Conservation (phyloP, 345 rosid species). For the Melaleuca quinquenervia region DNA sequence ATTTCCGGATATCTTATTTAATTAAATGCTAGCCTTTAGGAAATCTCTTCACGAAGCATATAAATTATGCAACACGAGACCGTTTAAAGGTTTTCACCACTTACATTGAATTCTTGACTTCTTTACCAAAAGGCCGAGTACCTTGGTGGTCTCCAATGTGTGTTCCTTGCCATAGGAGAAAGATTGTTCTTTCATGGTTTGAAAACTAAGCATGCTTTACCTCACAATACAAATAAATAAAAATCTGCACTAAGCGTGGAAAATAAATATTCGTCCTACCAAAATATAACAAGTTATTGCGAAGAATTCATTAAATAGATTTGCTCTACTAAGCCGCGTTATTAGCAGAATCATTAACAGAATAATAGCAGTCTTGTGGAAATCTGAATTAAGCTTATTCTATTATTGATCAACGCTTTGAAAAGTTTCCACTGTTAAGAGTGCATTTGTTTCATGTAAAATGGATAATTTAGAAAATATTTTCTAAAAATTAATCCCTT, state of each 20-base stretch:
- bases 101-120: background rate
- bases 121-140: background rate
- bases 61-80: rapidly evolving
- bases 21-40: background rate
- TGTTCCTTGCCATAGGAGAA: background rate
- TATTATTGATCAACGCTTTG: background rate
- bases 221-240: background rate
- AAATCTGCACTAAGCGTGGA: background rate
- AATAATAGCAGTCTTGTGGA: background rate
- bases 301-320: background rate
- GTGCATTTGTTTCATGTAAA: background rate
- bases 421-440: background rate
- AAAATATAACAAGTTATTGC: background rate
- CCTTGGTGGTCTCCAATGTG: rapidly evolving
- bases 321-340: rapidly evolving
- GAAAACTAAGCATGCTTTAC: background rate
- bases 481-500: background rate
- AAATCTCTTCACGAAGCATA: background rate
- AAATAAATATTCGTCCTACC: background rate
- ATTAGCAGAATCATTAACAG: background rate
- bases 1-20: background rate
- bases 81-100: rapidly evolving
- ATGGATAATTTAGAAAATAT: background rate
- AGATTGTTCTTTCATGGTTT: background rate
- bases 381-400: background rate